Evolutionary conservation across 768 basidiomycete genomes (phyloP).

Genomic region (Amanita rimosa): DNA sequence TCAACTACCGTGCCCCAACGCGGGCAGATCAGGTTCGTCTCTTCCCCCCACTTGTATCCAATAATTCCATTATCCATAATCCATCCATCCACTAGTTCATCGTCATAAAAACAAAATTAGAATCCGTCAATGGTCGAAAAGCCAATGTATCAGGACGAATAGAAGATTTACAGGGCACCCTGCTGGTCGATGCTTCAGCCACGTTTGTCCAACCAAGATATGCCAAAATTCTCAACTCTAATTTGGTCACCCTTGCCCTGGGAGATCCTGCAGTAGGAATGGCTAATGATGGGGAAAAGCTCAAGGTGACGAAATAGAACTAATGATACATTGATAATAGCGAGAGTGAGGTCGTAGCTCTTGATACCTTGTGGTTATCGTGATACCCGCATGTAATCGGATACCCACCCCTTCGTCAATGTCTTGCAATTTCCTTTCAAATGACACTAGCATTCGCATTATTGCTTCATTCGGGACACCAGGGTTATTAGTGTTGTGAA

Average conservation of each 20-base stretch:
- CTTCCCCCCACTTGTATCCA: not conserved
- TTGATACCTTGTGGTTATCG: no score
- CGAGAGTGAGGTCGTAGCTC: no score
- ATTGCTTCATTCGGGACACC: no score
- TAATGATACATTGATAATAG: no score
- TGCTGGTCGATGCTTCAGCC: slow-evolving; percentile 71
- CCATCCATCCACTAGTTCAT: slow-evolving; percentile 49
- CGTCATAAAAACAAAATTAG: slow-evolving; percentile 60
- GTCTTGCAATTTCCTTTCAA: no score
- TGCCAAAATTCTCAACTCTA: slow-evolving; percentile 61
- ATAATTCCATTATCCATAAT: not conserved
- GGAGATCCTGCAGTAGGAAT: slow-evolving; percentile 41
- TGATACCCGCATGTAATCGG: no score
- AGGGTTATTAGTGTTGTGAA: no score
- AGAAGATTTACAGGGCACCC: slow-evolving; percentile 72
- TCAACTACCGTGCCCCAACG: slow-evolving; percentile 83
- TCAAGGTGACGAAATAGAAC: slow-evolving; percentile 8
- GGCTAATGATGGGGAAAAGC: slow-evolving; percentile 27
- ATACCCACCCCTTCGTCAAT: no score
- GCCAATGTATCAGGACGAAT: slow-evolving; percentile 56
- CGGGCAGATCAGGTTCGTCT: slow-evolving; percentile 69
- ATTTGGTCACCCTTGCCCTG: slow-evolving; percentile 46
- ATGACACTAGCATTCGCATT: no score
- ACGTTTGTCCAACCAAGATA: slow-evolving; percentile 87
- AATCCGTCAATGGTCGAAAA: slow-evolving; percentile 70